A percentile compares a stretch with the other conserved stretches of the same genome.
phyloP scores from a whole-genome alignment of 768 basidiomycete genomes.

The Kwoniella sp. region DNA sequence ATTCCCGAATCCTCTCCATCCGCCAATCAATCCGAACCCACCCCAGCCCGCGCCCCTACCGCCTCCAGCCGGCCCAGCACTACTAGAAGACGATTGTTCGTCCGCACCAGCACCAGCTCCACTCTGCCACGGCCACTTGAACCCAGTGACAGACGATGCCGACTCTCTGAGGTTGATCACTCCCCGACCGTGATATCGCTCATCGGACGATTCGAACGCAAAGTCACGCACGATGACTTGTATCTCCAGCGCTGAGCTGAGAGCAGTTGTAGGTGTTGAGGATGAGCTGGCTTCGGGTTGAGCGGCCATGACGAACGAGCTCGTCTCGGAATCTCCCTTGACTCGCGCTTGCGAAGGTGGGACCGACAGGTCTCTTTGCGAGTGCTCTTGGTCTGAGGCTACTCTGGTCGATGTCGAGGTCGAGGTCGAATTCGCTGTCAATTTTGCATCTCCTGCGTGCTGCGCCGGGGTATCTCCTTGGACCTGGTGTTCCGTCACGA shows the following conservation, averaged over 20 bases:
- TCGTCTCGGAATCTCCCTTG: not conserved
- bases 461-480: not conserved
- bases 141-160: not conserved
- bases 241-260: not conserved
- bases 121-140: conserved; percentile 20
- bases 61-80: not conserved
- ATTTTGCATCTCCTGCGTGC: conserved; percentile 3
- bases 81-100: not conserved
- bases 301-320: not conserved
- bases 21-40: conserved; percentile 34
- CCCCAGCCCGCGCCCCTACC: conserved; percentile 23
- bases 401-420: not conserved
- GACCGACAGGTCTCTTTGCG: not conserved
- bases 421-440: not conserved
- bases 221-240: conserved; percentile 40
- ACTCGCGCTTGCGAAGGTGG: not conserved
- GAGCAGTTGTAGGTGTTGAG: conserved; percentile 4
- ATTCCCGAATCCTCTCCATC: conserved; percentile 30
- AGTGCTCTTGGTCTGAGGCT: not conserved
- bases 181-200: conserved; percentile 32
- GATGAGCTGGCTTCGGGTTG: conserved; percentile 10
- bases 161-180: conserved; percentile 7
- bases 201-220: conserved; percentile 36
- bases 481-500: not conserved
- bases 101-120: conserved; percentile 4